These are phyloP conservation scores for Penicillium carneum DNA, from an alignment of 2,329 filamentous ascomycete genomes.

Conservation along the genomic window DNA sequence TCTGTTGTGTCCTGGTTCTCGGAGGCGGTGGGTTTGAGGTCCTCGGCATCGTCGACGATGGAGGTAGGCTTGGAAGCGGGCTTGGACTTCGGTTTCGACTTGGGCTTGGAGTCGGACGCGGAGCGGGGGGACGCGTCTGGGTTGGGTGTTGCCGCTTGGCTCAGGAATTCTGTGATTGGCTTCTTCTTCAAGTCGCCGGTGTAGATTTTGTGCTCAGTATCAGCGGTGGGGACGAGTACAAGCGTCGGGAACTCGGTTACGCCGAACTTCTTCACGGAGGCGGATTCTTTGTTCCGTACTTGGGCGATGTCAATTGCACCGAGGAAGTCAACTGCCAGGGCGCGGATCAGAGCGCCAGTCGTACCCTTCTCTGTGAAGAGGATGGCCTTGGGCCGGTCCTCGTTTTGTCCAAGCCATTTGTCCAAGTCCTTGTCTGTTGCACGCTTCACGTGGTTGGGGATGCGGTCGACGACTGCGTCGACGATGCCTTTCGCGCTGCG, in stretches of 20 bases:
- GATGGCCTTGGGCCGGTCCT: slow-evolving; percentile 79
- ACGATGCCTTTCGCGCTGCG: slow-evolving; percentile 86
- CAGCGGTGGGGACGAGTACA: slow-evolving; percentile 76
- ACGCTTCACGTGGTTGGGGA: slow-evolving; percentile 87
- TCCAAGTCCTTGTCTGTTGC: slow-evolving; percentile 81
- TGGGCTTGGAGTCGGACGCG: slow-evolving; percentile 47
- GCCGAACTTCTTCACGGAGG: slow-evolving; percentile 74
- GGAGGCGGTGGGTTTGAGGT: slow-evolving; percentile 60
- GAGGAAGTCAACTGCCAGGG: slow-evolving; percentile 88
- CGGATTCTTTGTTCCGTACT: slow-evolving; percentile 79
- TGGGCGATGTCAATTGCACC: slow-evolving; percentile 81
- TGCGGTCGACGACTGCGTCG: slow-evolving; percentile 82
- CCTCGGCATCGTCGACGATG: slow-evolving; percentile 51
- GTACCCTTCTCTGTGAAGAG: slow-evolving; percentile 93
- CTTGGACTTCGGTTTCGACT: slow-evolving; percentile 54
- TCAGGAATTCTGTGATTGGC: slow-evolving; percentile 80
- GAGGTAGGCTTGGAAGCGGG: slow-evolving; percentile 58
- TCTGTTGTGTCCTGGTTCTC: slow-evolving; percentile 43
- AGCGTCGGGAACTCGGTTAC: slow-evolving; percentile 81
- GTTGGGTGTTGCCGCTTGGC: slow-evolving; percentile 79
- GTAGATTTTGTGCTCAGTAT: slow-evolving; percentile 74
- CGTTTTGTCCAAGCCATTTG: slow-evolving; percentile 72
- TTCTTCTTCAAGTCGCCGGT: slow-evolving; percentile 86
- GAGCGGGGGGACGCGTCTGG: slow-evolving; percentile 64
- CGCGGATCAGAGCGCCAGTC: slow-evolving; percentile 80